Base-by-base conservation (phyloP, 805 yeast genomes). In the Schizosaccharomyces cryophilus region DNA sequence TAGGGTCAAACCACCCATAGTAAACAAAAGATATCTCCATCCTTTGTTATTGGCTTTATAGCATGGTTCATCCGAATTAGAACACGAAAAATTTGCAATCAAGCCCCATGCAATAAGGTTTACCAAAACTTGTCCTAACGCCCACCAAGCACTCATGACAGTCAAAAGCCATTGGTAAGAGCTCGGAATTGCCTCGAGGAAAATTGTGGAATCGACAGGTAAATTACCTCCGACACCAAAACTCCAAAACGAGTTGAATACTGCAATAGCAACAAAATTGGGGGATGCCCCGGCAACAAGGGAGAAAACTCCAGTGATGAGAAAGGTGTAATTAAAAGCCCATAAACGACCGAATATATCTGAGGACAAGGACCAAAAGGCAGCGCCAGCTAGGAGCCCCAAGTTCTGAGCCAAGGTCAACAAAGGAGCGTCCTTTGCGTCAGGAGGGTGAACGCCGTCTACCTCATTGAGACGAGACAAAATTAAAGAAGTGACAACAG, bases 81-180 rank as follows among this genome's bases (percentile, higher is more conserved):
- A 19, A 66, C 84, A 80, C 4, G 80, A 75, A 63, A 72, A 72
- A 62, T 76, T 74, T 15, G 80, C 75, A 59, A 81, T 70, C 61
- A 78, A 76, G 0, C 80, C 83, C 81, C 82, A 80, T 4, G 81
- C 76, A 51, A 79, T 65, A 21, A 79, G 69, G 40, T 73, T 73
- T 13, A 81, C 75, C 54, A 80, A 71, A 1, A 81, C 74, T 67
- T 80, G 84, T 40, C 84, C 84, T 42, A 80, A 71, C 56, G 83
- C 81, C 85, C 84, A 80, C 79, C 77, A 81, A 55, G 74, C 71
- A 26, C 82, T 80, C 69, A 80, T 74, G 45, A 77, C 71, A 1
- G 83, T 78, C 60, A 77, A 72, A 64, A 79, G 67, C 74, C 75
- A 80, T 64, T 78, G 80, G 65, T 75, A 70, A 59, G 74, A 74